Conservation (phyloP, 345 rosid genomes). For the Luvunga scandens region DNA sequence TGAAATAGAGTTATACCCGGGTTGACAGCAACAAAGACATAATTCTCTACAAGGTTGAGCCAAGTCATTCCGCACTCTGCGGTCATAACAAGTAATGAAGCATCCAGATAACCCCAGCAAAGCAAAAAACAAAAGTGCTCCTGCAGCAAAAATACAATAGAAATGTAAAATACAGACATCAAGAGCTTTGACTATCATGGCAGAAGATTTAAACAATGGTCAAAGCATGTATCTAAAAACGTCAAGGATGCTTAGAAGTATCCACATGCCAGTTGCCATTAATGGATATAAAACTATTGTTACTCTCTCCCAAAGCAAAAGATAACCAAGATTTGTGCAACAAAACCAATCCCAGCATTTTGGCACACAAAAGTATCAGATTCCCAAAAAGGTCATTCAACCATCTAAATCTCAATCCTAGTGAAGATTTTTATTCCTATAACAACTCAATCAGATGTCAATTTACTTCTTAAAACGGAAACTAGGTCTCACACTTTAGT, state of each 20-base stretch:
- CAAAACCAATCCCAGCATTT: background rate
- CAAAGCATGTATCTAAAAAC: background rate
- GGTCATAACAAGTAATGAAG: slow-evolving; percentile 97
- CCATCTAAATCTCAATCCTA: background rate
- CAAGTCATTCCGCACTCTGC: slow-evolving; percentile 94
- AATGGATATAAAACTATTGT: background rate
- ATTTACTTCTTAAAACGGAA: background rate
- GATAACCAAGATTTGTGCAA: background rate
- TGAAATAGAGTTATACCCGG: slow-evolving; percentile 56
- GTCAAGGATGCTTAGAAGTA: background rate
- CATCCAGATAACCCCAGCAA: slow-evolving; percentile 98
- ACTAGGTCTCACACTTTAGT: background rate
- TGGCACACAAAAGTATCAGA: background rate
- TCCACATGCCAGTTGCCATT: background rate
- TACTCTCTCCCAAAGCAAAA: background rate
- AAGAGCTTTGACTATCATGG: background rate
- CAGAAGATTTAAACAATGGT: background rate
- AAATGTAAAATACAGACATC: background rate
- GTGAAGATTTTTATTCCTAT: background rate
- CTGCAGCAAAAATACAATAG: slow-evolving; percentile 35
- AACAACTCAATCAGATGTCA: background rate
- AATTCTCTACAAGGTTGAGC: slow-evolving; percentile 98
- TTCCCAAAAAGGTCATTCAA: background rate
- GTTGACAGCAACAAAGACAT: slow-evolving; percentile 98
- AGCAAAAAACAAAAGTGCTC: slow-evolving; percentile 92